Conservation (phyloP, 2,329 filamentous ascomycete species). For the Chrysoporthe cubensis region DNA sequence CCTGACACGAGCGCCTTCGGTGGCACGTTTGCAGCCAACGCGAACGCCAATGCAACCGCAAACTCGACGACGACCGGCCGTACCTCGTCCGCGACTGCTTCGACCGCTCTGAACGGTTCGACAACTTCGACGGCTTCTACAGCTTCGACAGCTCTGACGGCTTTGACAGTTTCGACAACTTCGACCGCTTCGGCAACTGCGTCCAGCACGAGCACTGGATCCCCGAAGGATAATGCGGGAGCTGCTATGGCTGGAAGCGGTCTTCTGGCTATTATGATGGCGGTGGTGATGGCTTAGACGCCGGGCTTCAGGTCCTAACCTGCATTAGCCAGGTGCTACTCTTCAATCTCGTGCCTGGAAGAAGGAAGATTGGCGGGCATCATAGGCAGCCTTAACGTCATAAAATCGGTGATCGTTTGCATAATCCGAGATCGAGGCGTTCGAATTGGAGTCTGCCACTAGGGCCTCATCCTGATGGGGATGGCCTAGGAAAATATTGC, state of each 20-base stretch:
- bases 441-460: not conserved
- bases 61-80: conserved; percentile 3
- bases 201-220: conserved; percentile 9
- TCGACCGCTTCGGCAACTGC: not conserved
- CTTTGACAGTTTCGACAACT: not conserved
- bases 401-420: not conserved
- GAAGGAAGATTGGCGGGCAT: not conserved
- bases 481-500: not conserved
- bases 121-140: not conserved
- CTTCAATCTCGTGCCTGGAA: not conserved
- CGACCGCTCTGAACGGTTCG: not conserved
- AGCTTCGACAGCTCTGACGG: not conserved
- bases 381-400: not conserved
- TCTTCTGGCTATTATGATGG: conserved; percentile 6
- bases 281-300: conserved; percentile 1
- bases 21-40: not conserved
- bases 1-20: conserved; percentile 2
- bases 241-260: conserved; percentile 2
- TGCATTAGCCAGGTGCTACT: not conserved
- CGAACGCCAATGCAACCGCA: not conserved
- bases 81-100: not conserved
- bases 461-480: not conserved
- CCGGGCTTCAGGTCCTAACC: not conserved
- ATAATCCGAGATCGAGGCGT: not conserved
- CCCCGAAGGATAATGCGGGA: not conserved